Conservation (phyloP, 1,284 basidiomycete genomes). For the Pseudozyma tsukubaensis region DNA sequence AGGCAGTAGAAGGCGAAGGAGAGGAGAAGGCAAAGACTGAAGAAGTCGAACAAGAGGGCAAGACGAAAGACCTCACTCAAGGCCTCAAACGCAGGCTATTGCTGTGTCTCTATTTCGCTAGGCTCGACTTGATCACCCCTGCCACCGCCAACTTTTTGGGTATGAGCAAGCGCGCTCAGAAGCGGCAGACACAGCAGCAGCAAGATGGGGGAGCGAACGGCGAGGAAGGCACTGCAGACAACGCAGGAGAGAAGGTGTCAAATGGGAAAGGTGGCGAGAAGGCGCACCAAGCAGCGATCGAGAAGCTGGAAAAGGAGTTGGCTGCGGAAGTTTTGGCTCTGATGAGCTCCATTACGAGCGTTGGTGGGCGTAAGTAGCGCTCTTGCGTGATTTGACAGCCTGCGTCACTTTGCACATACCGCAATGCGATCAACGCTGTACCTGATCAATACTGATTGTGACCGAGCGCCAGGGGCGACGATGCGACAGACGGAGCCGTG, state of each 20-base stretch:
- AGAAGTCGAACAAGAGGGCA: not conserved
- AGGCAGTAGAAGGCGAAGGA: conserved; percentile 4
- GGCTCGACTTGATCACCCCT: conserved; percentile 37
- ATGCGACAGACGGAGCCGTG: no score
- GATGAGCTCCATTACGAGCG: conserved; percentile 29
- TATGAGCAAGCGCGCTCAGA: conserved; percentile 31
- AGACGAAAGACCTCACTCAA: conserved; percentile 17
- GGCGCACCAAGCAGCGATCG: conserved; percentile 15
- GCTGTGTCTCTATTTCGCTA: conserved; percentile 43
- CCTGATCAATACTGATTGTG: not conserved
- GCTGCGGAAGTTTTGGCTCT: conserved; percentile 28
- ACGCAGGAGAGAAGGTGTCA: not conserved
- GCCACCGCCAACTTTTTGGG: conserved; percentile 17
- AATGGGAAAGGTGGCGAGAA: not conserved
- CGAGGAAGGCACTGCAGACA: not conserved
- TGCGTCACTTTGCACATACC: no score
- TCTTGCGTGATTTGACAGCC: not conserved
- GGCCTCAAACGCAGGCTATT: conserved; percentile 33
- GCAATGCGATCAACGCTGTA: not conserved
- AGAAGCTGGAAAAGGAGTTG: conserved; percentile 29
- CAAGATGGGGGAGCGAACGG: conserved; percentile 1
- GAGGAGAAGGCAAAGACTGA: conserved; percentile 4
- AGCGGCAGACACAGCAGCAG: conserved; percentile 19
- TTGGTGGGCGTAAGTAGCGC: conserved; percentile 34
- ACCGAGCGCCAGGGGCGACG: no score